phyloP scores from a whole-genome alignment of 805 yeast genomes.

The Ogataea polymorpha region DNA sequence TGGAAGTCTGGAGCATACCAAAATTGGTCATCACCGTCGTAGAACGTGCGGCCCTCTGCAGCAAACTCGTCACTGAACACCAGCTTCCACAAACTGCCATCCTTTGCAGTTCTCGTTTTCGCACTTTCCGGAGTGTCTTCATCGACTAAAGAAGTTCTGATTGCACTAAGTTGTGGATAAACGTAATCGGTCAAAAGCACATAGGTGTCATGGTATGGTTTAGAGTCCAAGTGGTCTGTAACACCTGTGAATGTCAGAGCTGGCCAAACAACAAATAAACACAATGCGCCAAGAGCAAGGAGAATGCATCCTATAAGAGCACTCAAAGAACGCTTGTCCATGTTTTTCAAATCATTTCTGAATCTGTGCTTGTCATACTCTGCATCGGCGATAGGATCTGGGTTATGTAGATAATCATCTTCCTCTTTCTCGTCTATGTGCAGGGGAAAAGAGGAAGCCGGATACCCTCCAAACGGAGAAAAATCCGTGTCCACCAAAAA shows the following conservation, averaged over 20 bases:
- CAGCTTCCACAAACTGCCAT: slow-evolving; percentile 68
- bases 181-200: slow-evolving; percentile 51
- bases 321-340: slow-evolving; percentile 60
- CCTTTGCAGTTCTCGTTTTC: slow-evolving; percentile 46
- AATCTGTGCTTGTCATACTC: slow-evolving; percentile 72
- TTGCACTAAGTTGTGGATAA: slow-evolving; percentile 56
- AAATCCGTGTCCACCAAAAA: slow-evolving; percentile 58
- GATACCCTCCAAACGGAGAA: slow-evolving; percentile 95
- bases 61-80: slow-evolving; percentile 92
- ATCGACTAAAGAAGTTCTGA: slow-evolving; percentile 61
- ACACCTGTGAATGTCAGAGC: slow-evolving; percentile 81
- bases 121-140: slow-evolving; percentile 61
- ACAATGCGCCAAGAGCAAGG: slow-evolving; percentile 57
- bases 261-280: slow-evolving; percentile 77
- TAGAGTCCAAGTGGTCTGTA: slow-evolving; percentile 26
- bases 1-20: slow-evolving; percentile 83
- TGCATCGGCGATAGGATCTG: slow-evolving; percentile 93
- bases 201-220: slow-evolving; percentile 25
- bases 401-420: slow-evolving; percentile 93
- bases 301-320: slow-evolving; percentile 61
- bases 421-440: slow-evolving; percentile 90
- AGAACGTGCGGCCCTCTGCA: slow-evolving; percentile 85
- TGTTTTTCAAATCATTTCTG: slow-evolving; percentile 56
- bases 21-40: slow-evolving; percentile 87
- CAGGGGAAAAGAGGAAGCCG: slow-evolving; percentile 87